Evolutionary conservation across 176 grass and related monocot species (phyloP), one percentile per base, ranked within the genome.

Genomic region (Eleusine indica): DNA sequence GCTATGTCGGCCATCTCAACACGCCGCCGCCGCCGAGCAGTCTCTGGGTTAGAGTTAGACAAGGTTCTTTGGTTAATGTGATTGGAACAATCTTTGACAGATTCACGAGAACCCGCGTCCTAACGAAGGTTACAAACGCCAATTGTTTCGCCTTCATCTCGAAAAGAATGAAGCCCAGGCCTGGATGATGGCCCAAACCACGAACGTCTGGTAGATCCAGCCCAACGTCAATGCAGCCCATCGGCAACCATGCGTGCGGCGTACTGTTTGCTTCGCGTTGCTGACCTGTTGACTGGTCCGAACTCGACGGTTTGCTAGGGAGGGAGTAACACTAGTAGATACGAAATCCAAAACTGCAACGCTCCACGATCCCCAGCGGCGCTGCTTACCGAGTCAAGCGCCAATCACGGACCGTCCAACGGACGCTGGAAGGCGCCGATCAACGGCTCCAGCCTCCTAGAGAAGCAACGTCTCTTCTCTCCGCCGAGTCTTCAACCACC

Each of bases 1-100:
- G 69, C 30, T 9, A 66, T 73, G 80, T 94, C 88, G 21, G 76
- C 83, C 83, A 88, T 86, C 84, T 44, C 74, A 62, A 61, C 83
- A 21, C 76, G 19, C 30, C 89, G 89, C 78, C 38, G 78, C 71
- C 56, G 37, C 32, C 32, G 54, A 52, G 70, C 7, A 56, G 25
- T 38, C 57, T 56, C 71, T 64, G 2, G 32, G 32, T 35, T 35
- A 22, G 49, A 41, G 79, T 89, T 74, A 66, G 11, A 46, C 32
- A 71, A 76, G 64, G 85, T 64, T 78, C 2, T 86, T 83, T 77
- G 79, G 66, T 46, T 82, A 15, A 0, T 32, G 16, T 68, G 35
- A 76, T 72, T 38, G 49, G 80, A 68, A 71, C 10, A 41, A 38
- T 12, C 70, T 9, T 70, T 76, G 54, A 14, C 82, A 53, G 39